Conservation (phyloP, 495 filamentous ascomycete species). For the Aspergillus haitiensis region DNA sequence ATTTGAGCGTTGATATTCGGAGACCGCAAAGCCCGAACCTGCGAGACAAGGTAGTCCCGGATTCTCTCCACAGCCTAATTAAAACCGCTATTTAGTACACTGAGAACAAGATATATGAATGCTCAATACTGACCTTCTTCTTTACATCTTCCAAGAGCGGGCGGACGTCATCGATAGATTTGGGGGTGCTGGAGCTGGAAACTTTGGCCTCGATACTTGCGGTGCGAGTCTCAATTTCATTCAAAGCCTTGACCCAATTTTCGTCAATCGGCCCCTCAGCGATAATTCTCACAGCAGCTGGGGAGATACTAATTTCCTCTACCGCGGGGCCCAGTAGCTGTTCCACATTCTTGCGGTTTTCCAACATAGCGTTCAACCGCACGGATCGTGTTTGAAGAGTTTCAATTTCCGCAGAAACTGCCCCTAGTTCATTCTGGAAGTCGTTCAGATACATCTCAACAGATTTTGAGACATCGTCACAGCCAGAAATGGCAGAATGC, state of each 20-base stretch:
- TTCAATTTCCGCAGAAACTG: slow-evolving; percentile 93
- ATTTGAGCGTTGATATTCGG: slow-evolving; percentile 96
- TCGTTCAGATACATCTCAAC: slow-evolving; percentile 88
- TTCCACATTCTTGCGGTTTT: slow-evolving; percentile 87
- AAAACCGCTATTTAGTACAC: slow-evolving; percentile 18
- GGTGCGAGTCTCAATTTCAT: slow-evolving; percentile 79
- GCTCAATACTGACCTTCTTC: slow-evolving; percentile 61
- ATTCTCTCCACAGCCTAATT: slow-evolving; percentile 83
- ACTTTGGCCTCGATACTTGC: slow-evolving; percentile 66
- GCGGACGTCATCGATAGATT: slow-evolving; percentile 77
- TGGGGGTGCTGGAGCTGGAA: slow-evolving; percentile 61
- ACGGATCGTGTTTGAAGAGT: slow-evolving; percentile 83
- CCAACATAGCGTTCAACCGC: slow-evolving; percentile 78
- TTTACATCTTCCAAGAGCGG: slow-evolving; percentile 81
- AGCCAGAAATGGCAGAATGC: slow-evolving; percentile 82
- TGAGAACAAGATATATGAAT: background rate
- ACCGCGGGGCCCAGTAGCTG: slow-evolving; percentile 85
- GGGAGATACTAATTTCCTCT: slow-evolving; percentile 87
- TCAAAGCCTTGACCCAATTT: slow-evolving; percentile 78
- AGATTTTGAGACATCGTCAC: slow-evolving; percentile 89
- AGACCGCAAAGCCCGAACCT: slow-evolving; percentile 88
- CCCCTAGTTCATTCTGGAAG: slow-evolving; percentile 88
- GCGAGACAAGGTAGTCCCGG: slow-evolving; percentile 86
- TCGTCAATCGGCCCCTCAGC: slow-evolving; percentile 88
- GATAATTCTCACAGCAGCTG: slow-evolving; percentile 75